Conservation (phyloP, 2,329 filamentous ascomycete genomes). For the Blumeria graminis region DNA sequence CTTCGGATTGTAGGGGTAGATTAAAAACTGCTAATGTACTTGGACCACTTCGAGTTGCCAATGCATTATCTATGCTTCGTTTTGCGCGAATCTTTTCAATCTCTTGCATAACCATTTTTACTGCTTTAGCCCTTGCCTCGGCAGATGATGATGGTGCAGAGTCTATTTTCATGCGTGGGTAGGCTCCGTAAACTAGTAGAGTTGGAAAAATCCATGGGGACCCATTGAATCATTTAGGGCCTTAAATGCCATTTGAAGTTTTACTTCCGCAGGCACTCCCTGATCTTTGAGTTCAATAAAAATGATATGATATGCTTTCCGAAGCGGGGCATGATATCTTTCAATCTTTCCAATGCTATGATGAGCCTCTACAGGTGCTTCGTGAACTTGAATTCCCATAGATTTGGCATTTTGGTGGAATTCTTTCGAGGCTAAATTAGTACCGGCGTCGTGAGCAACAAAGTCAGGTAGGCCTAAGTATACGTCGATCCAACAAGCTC, state of each 20-base stretch:
- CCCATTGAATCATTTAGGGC: constrained; percentile 1
- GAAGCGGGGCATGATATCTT: neutral
- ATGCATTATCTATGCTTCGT: neutral
- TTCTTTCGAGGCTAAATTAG: constrained; percentile 3
- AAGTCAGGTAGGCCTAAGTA: constrained; percentile 1
- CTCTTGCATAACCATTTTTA: constrained; percentile 4
- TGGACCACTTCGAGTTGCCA: constrained; percentile 1
- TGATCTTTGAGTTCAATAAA: neutral
- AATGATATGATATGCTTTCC: neutral
- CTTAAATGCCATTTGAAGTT: neutral
- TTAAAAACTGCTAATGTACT: neutral
- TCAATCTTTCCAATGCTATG: constrained; percentile 1
- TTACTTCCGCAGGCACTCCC: neutral
- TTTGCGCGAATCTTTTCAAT: neutral
- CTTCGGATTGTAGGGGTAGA: constrained; percentile 1
- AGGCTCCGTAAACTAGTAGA: neutral
- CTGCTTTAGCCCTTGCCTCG: neutral
- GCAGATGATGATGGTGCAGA: neutral
- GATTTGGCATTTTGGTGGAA: neutral
- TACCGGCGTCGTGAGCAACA: neutral
- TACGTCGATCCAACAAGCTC: constrained; percentile 3
- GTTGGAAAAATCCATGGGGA: neutral
- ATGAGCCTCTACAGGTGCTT: constrained; percentile 1
- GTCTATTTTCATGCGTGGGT: neutral
- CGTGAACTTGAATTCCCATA: neutral